phyloP scores from a whole-genome alignment of 805 yeast species.

The Ogataea nonfermentans region DNA sequence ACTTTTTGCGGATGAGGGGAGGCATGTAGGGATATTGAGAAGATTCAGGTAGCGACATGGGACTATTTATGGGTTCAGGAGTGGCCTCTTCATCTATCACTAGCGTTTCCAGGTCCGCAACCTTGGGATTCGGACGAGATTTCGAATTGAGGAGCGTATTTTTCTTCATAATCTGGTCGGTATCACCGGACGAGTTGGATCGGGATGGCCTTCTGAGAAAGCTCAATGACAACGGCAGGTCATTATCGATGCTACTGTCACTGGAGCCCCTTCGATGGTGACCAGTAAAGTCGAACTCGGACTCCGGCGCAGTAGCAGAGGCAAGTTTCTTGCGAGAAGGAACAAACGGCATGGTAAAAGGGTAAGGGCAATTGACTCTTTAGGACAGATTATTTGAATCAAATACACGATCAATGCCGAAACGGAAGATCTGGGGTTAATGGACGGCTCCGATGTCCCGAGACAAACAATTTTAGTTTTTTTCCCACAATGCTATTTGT shows the following conservation, averaged over 20 bases:
- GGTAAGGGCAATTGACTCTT: neutral
- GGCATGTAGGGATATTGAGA: constrained; percentile 19
- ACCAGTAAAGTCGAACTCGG: neutral
- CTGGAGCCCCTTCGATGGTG: constrained; percentile 16
- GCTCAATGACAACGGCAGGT: constrained; percentile 32
- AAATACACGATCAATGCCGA: neutral
- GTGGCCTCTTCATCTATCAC: constrained; percentile 1
- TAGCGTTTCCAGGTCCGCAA: neutral
- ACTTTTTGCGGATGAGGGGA: constrained; percentile 70
- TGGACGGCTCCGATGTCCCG: neutral
- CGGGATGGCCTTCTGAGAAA: constrained; percentile 34
- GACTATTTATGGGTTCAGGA: constrained; percentile 9
- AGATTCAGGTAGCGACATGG: constrained; percentile 13
- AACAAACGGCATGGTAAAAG: constrained; percentile 20
- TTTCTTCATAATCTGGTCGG: constrained; percentile 30
- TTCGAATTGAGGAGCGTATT: constrained; percentile 32
- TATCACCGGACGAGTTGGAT: constrained; percentile 24
- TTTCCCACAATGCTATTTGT: constrained; percentile 1
- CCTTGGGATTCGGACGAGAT: neutral
- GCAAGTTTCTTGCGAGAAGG: constrained; percentile 15
- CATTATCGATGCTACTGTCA: constrained; percentile 21
- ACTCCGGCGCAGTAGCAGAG: neutral
- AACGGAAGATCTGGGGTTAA: neutral
- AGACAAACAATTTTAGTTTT: neutral
- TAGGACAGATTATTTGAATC: neutral